phyloP scores from a whole-genome alignment of 2,329 filamentous ascomycete species.

The Xylaria multiplex region DNA sequence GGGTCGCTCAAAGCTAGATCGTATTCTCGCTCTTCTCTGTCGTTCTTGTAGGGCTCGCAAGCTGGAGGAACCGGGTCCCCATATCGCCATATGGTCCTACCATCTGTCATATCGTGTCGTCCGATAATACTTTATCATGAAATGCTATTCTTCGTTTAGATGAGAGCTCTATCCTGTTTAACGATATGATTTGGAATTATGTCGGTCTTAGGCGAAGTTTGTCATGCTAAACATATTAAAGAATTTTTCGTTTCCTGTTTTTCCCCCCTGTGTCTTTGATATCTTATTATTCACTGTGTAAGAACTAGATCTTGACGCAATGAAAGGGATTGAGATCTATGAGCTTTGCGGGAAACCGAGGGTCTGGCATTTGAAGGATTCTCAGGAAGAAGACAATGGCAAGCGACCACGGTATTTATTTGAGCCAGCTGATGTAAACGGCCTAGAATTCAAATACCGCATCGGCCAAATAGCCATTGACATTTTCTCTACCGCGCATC shows the following conservation, averaged over 20 bases:
- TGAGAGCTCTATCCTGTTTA: neutral
- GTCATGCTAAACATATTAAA: neutral
- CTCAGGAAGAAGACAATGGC: neutral
- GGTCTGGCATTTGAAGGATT: constrained; percentile 14
- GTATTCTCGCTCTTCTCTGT: constrained; percentile 28
- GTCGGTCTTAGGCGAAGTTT: neutral
- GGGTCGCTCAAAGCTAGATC: constrained; percentile 28
- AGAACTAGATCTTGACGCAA: constrained; percentile 18
- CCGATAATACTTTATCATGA: neutral
- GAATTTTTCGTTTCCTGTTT: neutral
- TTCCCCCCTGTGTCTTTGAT: neutral
- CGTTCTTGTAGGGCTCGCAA: constrained; percentile 26
- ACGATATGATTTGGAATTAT: neutral
- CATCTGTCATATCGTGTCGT: constrained; percentile 12
- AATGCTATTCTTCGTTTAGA: neutral
- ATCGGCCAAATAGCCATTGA: constrained; percentile 28
- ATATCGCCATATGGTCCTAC: constrained; percentile 15
- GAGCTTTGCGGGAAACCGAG: constrained; percentile 16
- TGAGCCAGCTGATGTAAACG: constrained; percentile 9
- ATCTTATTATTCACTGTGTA: neutral
- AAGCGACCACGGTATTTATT: constrained; percentile 18
- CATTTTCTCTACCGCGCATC: constrained; percentile 15
- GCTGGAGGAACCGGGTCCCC: constrained; percentile 26
- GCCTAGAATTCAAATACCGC: constrained; percentile 18
- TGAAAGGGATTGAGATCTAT: constrained; percentile 12